Evolutionary conservation across 495 filamentous ascomycete species (phyloP).

Genomic region (Penicillium taxi): DNA sequence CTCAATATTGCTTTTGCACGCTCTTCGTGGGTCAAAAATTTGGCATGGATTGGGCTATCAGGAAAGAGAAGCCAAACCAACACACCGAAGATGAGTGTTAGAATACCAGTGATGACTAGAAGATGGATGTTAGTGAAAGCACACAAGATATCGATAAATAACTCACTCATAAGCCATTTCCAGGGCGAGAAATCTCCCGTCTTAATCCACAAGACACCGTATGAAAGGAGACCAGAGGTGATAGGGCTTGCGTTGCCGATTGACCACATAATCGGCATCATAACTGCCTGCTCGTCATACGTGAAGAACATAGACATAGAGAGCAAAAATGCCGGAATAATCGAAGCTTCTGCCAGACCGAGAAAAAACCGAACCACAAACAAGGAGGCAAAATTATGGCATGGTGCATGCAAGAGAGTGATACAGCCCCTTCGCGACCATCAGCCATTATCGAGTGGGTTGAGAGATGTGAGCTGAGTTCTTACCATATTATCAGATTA

Average conservation of each 20-base stretch:
- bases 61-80: slow-evolving; percentile 47
- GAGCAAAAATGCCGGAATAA: slow-evolving; percentile 36
- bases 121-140: background rate
- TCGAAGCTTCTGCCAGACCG: slow-evolving; percentile 32
- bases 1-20: slow-evolving; percentile 48
- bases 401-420: slow-evolving; percentile 29
- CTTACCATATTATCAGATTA: slow-evolving; percentile 30
- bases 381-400: slow-evolving; percentile 30
- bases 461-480: background rate
- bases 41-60: slow-evolving; percentile 49
- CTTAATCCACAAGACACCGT: slow-evolving; percentile 36
- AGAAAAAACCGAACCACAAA: slow-evolving; percentile 37
- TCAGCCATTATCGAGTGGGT: background rate
- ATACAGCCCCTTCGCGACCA: slow-evolving; percentile 22
- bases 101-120: slow-evolving; percentile 36
- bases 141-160: background rate
- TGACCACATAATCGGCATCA: slow-evolving; percentile 39
- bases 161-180: slow-evolving; percentile 35
- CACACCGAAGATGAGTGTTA: slow-evolving; percentile 44
- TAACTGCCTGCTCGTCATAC: slow-evolving; percentile 33
- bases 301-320: slow-evolving; percentile 38
- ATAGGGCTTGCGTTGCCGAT: slow-evolving; percentile 35
- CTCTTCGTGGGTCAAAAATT: slow-evolving; percentile 46
- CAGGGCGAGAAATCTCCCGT: slow-evolving; percentile 31
- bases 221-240: slow-evolving; percentile 33